Conservation (phyloP, 2,329 filamentous ascomycete genomes). For the Talaromyces amestolkiae region DNA sequence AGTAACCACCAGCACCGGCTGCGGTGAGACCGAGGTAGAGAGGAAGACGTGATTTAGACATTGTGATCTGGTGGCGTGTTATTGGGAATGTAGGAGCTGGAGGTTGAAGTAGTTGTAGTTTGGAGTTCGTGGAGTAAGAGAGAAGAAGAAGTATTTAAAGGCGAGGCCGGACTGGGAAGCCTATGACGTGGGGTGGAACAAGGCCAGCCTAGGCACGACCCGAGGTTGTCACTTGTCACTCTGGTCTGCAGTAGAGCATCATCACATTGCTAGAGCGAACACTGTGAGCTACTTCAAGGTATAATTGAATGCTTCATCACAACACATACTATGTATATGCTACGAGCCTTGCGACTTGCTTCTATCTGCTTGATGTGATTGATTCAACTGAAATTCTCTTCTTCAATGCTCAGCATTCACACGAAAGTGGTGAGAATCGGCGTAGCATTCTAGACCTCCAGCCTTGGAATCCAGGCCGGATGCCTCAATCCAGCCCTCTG, state of each 20-base stretch:
- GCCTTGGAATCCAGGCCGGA: neutral
- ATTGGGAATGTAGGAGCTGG: neutral
- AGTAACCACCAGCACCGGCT: conserved; percentile 74
- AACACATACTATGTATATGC: neutral
- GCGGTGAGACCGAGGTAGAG: conserved; percentile 55
- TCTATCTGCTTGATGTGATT: neutral
- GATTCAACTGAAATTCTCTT: too few species aligned
- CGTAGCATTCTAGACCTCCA: neutral
- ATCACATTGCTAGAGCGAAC: too few species aligned
- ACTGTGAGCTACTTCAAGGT: too few species aligned
- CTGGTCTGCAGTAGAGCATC: neutral
- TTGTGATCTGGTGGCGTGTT: neutral
- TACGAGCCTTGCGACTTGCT: neutral
- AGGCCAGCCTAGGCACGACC: neutral
- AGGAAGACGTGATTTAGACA: conserved; percentile 35
- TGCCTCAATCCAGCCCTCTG: neutral
- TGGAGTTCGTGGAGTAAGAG: neutral
- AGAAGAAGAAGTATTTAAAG: conserved; percentile 4
- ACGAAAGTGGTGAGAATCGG: neutral
- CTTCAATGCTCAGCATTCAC: neutral
- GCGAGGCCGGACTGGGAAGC: neutral
- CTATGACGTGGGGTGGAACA: conserved; percentile 10
- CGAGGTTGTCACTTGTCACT: neutral
- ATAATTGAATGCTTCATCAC: too few species aligned
- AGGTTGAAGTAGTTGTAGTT: neutral